phyloP scores from a whole-genome alignment of 345 rosid species.

The Excoecaria agallocha region DNA sequence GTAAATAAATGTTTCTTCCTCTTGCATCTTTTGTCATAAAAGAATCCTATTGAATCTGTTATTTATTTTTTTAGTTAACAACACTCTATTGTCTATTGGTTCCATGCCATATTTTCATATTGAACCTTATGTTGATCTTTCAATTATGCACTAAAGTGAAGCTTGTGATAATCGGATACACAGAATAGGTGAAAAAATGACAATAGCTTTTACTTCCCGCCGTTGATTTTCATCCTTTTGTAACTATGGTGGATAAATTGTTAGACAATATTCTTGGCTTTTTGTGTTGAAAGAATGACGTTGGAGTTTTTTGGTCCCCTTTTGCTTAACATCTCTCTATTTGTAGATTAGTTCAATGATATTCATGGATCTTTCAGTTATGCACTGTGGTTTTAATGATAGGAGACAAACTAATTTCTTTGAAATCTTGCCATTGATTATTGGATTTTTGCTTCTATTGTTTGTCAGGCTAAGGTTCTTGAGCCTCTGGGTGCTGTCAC shows the following conservation, averaged over 20 bases:
- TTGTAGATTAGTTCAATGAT: too few species aligned
- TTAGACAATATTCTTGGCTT: too few species aligned
- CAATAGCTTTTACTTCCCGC: neutral
- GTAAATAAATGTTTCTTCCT: neutral
- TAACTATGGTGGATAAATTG: constrained; percentile 11
- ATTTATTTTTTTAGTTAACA: neutral
- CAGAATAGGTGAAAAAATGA: neutral
- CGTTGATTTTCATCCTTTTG: constrained; percentile 3
- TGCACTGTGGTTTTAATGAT: neutral
- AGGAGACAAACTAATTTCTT: neutral
- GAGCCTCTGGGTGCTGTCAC: constrained; percentile 93
- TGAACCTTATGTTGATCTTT: neutral
- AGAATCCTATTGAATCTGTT: neutral
- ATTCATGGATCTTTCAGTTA: too few species aligned
- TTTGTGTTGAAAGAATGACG: too few species aligned
- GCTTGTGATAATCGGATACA: neutral
- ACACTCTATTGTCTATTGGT: neutral
- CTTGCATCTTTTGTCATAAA: neutral
- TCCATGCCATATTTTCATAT: neutral
- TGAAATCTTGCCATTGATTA: constrained; percentile 4
- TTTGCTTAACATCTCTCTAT: too few species aligned
- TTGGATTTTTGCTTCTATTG: constrained; percentile 13
- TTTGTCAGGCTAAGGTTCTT: constrained; percentile 80
- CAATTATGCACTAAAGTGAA: neutral
- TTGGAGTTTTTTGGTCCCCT: too few species aligned